Base-by-base conservation (phyloP, 495 filamentous ascomycete species). In the Hypoxylon fuscum region DNA sequence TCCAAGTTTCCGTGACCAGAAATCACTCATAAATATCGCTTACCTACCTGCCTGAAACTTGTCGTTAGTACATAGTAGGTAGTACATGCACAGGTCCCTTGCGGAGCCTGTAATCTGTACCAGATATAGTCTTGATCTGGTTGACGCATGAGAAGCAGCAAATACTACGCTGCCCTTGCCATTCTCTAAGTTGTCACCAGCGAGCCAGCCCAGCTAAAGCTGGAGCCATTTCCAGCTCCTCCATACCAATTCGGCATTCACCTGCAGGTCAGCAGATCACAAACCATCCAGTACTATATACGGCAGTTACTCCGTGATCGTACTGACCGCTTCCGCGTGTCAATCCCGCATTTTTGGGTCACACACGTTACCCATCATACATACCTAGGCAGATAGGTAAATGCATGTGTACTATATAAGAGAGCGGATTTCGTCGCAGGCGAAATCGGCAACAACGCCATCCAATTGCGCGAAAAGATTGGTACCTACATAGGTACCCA, bases 181-280 rank as follows among this genome's bases (percentile, higher is more conserved):
- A 14, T 15, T 15, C 3, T 34, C 45, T 27, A n/a, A n/a, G n/a
- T n/a, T n/a, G n/a, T n/a, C n/a, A n/a, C n/a, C n/a, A n/a, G n/a
- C n/a, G n/a, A n/a, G n/a, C n/a, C n/a, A n/a, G n/a, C n/a, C 38
- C 20, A 45, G 12, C 42, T 6, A 45, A 10, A 35, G 23, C 2
- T 49, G 9, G 34, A n/a, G 5, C 2, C 37, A 40, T 2, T 46
- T 1, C 21, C 43, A 52, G 37, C 40, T 31, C 15, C 11, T 46
- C 45, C 21, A 14, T 25, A 41, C 22, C 31, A 47, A 15, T 46
- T 60, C 47, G 57, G 48, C 43, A 60, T 14, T 53, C 31, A 25
- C 15, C 57, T 53, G 48, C 32, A 54, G 32, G 25, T 29, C 32
- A 17, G 27, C 14, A 40, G 25, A 50, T 43, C 40, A 32, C 15